A percentile compares a stretch with the other conserved stretches of the same genome.
Conservation (phyloP, 495 filamentous ascomycete genomes). For the Xylaria grammica region DNA sequence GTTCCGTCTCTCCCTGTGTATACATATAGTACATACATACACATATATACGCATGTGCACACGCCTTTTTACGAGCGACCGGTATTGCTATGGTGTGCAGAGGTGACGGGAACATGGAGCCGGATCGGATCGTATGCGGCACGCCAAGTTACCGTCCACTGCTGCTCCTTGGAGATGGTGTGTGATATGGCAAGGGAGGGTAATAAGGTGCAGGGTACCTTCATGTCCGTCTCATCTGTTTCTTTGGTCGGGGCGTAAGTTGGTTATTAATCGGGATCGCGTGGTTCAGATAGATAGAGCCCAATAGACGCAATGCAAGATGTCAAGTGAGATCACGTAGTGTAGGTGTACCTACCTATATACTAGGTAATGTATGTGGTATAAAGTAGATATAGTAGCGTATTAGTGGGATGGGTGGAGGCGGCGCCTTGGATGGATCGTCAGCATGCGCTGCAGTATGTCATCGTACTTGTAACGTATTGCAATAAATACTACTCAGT, state of each 20-base stretch:
- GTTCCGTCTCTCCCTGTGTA: neutral
- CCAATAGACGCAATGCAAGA: constrained; percentile 14
- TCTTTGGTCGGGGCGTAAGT: neutral
- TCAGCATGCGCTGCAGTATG: neutral
- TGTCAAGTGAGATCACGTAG: constrained; percentile 3
- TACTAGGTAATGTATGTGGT: no score
- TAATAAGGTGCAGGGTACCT: neutral
- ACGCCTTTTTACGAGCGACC: no score
- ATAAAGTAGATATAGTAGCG: no score
- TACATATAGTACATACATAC: neutral
- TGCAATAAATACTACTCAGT: no score
- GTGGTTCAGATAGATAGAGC: constrained; percentile 11
- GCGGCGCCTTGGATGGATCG: neutral
- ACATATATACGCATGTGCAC: neutral
- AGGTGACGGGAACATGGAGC: constrained; percentile 13
- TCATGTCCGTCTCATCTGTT: neutral
- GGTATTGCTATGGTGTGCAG: neutral
- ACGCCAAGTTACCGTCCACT: neutral
- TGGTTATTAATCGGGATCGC: constrained; percentile 11
- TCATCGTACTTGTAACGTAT: neutral
- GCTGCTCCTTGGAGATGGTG: constrained; percentile 2
- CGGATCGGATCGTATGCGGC: constrained; percentile 12
- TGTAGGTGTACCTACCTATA: no score
- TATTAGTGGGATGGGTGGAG: constrained; percentile 2
- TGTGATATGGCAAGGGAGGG: neutral